These are phyloP conservation scores for Xylariaceae sp. DNA, from an alignment of 2,329 filamentous ascomycete species.

Conservation along the genomic window DNA sequence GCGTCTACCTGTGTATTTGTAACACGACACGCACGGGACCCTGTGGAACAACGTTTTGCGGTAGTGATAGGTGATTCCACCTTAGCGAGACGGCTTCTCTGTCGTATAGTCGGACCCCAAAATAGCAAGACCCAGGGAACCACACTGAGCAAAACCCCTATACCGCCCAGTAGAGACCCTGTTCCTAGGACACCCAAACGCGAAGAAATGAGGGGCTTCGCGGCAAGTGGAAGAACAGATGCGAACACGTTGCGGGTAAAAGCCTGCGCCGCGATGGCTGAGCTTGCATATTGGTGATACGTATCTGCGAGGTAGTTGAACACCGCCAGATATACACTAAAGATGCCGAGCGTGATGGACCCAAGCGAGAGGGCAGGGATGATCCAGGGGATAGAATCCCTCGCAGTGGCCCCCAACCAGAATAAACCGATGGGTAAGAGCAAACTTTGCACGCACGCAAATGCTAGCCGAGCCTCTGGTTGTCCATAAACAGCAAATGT, in stretches of 20 bases:
- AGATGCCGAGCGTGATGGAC: constrained; percentile 60
- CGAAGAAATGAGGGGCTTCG: constrained; percentile 1
- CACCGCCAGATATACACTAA: constrained; percentile 59
- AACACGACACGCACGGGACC: too few species aligned
- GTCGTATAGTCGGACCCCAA: constrained; percentile 1
- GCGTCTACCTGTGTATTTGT: too few species aligned
- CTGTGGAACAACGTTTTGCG: too few species aligned
- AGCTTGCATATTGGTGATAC: constrained; percentile 61
- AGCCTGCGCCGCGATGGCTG: constrained; percentile 59
- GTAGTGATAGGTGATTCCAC: too few species aligned
- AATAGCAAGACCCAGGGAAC: constrained; percentile 5
- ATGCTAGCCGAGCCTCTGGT: constrained; percentile 55
- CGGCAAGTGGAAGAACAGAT: not conserved
- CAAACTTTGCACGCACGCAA: constrained; percentile 54
- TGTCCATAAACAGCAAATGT: not conserved
- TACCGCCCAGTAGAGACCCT: not conserved
- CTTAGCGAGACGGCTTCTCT: constrained; percentile 1
- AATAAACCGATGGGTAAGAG: constrained; percentile 60
- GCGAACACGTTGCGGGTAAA: constrained; percentile 45
- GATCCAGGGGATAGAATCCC: constrained; percentile 62
- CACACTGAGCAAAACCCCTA: constrained; percentile 1
- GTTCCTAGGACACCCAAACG: constrained; percentile 1
- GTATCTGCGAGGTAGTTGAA: constrained; percentile 66
- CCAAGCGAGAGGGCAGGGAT: constrained; percentile 55
- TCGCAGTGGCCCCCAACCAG: constrained; percentile 55